A percentile compares a stretch with the other conserved stretches of the same genome.
Evolutionary conservation across 257 asterid species (phyloP).

Genomic region (Solanum arcanum): DNA sequence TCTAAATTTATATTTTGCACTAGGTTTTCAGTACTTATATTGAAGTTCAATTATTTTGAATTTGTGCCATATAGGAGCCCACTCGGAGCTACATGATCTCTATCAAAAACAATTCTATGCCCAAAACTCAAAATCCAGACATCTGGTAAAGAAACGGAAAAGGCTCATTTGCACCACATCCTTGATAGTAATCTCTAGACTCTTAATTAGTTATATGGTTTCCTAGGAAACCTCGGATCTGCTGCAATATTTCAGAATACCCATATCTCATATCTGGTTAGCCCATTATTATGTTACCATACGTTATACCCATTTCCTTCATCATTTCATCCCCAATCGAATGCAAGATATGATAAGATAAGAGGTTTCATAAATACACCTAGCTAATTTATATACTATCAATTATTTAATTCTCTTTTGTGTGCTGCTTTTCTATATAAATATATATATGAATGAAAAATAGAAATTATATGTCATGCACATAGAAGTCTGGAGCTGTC

Average conservation of each 20-base stretch:
- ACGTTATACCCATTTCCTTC: conserved; percentile 1
- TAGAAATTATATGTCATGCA: background rate
- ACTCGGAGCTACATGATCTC: background rate
- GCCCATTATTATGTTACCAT: conserved; percentile 1
- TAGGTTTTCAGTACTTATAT: too few relatives aligned
- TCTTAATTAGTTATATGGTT: background rate
- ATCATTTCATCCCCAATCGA: background rate
- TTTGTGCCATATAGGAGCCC: background rate
- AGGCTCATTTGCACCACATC: background rate
- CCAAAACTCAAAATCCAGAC: accelerated
- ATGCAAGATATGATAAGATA: conserved; percentile 20
- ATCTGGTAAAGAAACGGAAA: too few relatives aligned
- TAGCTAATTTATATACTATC: background rate
- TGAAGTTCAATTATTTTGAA: background rate
- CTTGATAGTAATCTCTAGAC: background rate
- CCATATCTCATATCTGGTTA: conserved; percentile 1
- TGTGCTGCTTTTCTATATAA: background rate
- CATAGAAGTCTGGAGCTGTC: background rate
- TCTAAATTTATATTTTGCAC: background rate
- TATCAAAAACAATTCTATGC: accelerated
- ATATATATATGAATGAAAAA: background rate
- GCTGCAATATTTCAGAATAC: conserved; percentile 7
- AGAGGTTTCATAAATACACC: background rate
- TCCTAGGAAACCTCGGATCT: conserved; percentile 18
- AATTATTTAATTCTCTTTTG: background rate